Evolutionary conservation across 1,284 basidiomycete genomes (phyloP), one percentile per base, ranked within the genome.

Genomic region (Marasmius oreades): DNA sequence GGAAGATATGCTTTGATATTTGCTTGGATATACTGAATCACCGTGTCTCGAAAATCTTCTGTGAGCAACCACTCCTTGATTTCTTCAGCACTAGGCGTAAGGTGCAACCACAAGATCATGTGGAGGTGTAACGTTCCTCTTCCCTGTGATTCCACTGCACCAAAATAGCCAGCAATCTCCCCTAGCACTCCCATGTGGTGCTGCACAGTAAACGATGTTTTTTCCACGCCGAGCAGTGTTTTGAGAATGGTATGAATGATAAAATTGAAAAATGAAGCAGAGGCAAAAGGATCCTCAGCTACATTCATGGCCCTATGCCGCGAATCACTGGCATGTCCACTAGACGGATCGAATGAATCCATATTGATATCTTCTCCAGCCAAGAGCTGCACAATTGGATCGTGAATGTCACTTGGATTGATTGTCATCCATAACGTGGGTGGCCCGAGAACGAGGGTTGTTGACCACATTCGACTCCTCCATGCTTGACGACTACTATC

Each of bases 211-310:
- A 20, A 43, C 3, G 8, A 7, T 3, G 53, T 64, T 1, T 62
- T 60, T n/a, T 66, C 43, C 1, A 79, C 61, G 0, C 71, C 70
- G 53, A 79, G 72, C 0, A 79, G 36, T 0, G 44, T 65, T 18
- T 70, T 62, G 0, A 78, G 52, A 0, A 78, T 63, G 0, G 61
- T 58, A 0, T 60, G 16, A 3, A 79, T 70, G 0, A 71, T 64
- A 47, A 74, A 70, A 43, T 77, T 67, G 54, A 74, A 79, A 55
- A 70, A 79, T 42, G 71, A 63, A 0, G 72, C 69, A 0, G 72
- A 65, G 0, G 72, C 72, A 57, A 65, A 77, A 12, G 73, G 73
- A 63, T 80, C 72, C 0, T 26, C 10, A 0, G 73, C 69, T 3
- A 77, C 67, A 45, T 73, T 76, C 0, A 51, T 5, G 1, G 67